phyloP scores from a whole-genome alignment of 139 green algal species.

The Chlorella sp. region DNA sequence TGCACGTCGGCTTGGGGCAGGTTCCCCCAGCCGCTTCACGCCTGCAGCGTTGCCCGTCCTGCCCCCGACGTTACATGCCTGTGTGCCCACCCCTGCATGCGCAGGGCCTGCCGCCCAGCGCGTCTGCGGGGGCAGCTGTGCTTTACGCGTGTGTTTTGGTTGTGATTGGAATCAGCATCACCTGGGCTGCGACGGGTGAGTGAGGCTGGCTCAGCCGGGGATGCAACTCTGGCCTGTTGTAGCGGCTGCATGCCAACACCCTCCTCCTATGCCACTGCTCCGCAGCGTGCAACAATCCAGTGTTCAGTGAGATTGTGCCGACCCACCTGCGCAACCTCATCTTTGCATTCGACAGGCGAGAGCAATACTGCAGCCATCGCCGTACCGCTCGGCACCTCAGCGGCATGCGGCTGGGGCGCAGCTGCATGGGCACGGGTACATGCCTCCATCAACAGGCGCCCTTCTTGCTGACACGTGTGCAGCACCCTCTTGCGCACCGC shows the following conservation, averaged over 20 bases:
- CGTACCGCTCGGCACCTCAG: too few species aligned
- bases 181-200: slow-evolving; percentile 38
- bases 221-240: too few species aligned
- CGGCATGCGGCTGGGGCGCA: too few species aligned
- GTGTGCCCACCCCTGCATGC: background rate
- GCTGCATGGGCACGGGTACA: too few species aligned
- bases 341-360: slow-evolving; percentile 39
- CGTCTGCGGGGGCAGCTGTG: background rate
- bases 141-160: slow-evolving; percentile 42
- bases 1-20: background rate
- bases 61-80: background rate
- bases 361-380: too few species aligned
- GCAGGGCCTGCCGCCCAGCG: slow-evolving; percentile 7
- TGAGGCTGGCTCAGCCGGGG: too few species aligned
- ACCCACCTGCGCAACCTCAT: slow-evolving; percentile 61
- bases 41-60: background rate
- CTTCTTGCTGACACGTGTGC: too few species aligned
- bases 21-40: background rate
- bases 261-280: too few species aligned
- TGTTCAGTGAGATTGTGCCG: slow-evolving; percentile 67
- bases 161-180: slow-evolving; percentile 51
- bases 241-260: too few species aligned
- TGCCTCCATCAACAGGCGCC: too few species aligned
- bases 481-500: too few species aligned
- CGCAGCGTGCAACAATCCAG: slow-evolving; percentile 69